Evolutionary conservation across 1,284 basidiomycete species (phyloP).

Genomic region (Moniliella sp.): DNA sequence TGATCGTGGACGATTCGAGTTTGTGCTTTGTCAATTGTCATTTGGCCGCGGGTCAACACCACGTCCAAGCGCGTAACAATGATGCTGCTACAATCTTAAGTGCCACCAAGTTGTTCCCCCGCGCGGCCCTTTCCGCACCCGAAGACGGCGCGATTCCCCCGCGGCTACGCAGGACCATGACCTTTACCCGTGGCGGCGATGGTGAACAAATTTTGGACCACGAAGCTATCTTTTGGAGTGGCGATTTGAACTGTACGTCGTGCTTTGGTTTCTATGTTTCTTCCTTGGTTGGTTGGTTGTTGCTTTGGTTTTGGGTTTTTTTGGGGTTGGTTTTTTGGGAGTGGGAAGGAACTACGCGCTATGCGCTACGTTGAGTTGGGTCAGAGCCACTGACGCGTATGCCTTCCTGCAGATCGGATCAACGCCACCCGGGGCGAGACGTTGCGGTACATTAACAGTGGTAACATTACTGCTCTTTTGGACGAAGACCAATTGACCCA

Average conservation of each 20-base stretch:
- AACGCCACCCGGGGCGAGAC: slow-evolving; percentile 67
- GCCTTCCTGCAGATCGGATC: slow-evolving; percentile 53
- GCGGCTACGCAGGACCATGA: slow-evolving; percentile 15
- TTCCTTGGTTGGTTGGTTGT: too few relatives aligned
- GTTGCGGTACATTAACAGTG: slow-evolving; percentile 45
- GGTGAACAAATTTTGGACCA: slow-evolving; percentile 85
- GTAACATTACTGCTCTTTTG: slow-evolving; percentile 47
- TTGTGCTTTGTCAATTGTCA: slow-evolving; percentile 88
- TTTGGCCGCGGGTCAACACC: slow-evolving; percentile 72
- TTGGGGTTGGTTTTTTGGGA: too few relatives aligned
- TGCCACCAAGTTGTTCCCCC: slow-evolving; percentile 24
- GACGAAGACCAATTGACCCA: slow-evolving; percentile 69
- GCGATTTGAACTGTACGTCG: slow-evolving; percentile 36
- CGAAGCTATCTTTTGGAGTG: slow-evolving; percentile 67
- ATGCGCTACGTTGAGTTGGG: background rate
- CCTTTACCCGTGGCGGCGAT: slow-evolving; percentile 71
- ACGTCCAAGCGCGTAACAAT: slow-evolving; percentile 58
- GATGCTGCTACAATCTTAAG: slow-evolving; percentile 48
- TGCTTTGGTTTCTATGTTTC: too few relatives aligned
- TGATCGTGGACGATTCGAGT: slow-evolving; percentile 55
- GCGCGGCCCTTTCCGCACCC: background rate
- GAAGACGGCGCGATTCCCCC: background rate
- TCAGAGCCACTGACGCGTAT: background rate
- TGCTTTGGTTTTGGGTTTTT: too few relatives aligned
- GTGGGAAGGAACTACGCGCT: too few relatives aligned